Base-by-base conservation (phyloP, 2,329 filamentous ascomycete genomes). In the Aspergillus pseudotamarii region DNA sequence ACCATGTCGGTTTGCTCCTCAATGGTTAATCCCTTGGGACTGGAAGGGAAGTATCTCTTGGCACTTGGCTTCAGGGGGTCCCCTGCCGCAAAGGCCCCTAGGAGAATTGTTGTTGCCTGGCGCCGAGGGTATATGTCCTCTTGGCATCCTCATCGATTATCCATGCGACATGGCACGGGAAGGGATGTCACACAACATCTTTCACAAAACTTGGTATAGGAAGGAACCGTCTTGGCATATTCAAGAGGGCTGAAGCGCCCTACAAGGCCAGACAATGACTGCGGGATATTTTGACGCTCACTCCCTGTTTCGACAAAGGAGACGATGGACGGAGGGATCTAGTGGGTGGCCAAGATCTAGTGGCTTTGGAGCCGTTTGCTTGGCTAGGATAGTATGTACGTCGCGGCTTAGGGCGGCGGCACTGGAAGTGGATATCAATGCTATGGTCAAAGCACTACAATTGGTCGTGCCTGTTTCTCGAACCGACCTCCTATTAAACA, bases 241-340 rank as follows among this genome's bases (percentile, higher is more conserved):
- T 36, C 21, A 12, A 34, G n/a, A 36, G 28, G 51, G 51, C 51
- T 55, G 51, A 21, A 38, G 51, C 21, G 51, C 51, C 51, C 51
- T 55, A 55, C 51, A 55, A 55, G 51, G 51, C 51, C 32, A 55
- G 48, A 55, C 51, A 38, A 51, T 32, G 19, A 32, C 28, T 34
- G 48, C 46, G 26, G 46, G 26, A 14, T 28, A 6, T 50, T 30
- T 50, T 8, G 23, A 30, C 26, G 26, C 48, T 32, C 26, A 28
- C 48, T 32, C 19, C 28, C 28, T 32, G 28, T 34, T 32, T 1
- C 6, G 8, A 48, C 8, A 48, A 26, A 28, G 23, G 45, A 28
- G 45, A 48, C 32, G 10, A 11, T 11, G 10, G 10, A 5, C 45
- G 23, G 23, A 41, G 11, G 23, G 45, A 12, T 12, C 19, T 32